Conservation (phyloP, 768 basidiomycete species). For the Lactifluus rugatus region DNA sequence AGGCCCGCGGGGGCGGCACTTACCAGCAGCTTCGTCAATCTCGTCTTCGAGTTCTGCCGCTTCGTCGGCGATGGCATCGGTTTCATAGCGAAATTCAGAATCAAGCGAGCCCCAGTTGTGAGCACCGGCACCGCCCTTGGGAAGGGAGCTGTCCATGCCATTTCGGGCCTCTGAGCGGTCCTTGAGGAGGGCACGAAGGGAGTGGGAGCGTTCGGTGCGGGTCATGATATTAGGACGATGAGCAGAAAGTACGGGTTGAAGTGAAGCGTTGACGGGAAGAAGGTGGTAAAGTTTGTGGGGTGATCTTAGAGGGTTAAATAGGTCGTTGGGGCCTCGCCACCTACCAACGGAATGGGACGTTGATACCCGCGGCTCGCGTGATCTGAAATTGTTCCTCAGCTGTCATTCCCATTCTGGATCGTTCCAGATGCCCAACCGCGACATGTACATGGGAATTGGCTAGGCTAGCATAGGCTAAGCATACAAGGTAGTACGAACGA, state of each 20-base stretch:
- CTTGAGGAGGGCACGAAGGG: constrained; percentile 60
- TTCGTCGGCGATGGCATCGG: constrained; percentile 58
- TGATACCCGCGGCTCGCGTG: constrained; percentile 6
- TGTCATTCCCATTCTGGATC: not conserved
- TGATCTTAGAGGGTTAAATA: constrained; percentile 7
- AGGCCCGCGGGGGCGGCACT: constrained; percentile 11
- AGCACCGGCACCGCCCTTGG: constrained; percentile 71
- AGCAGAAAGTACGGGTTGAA: not conserved
- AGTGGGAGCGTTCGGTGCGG: constrained; percentile 64
- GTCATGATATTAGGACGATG: constrained; percentile 46
- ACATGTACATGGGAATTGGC: not conserved
- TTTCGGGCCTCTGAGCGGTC: constrained; percentile 75
- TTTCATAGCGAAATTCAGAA: constrained; percentile 41
- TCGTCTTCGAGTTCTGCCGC: constrained; percentile 35
- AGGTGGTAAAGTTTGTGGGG: not conserved
- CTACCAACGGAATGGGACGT: not conserved
- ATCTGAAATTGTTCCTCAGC: not conserved
- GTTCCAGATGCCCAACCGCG: not conserved
- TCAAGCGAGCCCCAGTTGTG: constrained; percentile 79
- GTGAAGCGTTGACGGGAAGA: not conserved
- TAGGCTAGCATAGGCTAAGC: not conserved
- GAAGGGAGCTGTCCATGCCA: constrained; percentile 59
- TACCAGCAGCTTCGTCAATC: constrained; percentile 20
- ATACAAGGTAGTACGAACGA: too few relatives aligned
- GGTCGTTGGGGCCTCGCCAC: not conserved